phyloP scores from a whole-genome alignment of 306 rosid genomes.

The Acacia melanoxylon region DNA sequence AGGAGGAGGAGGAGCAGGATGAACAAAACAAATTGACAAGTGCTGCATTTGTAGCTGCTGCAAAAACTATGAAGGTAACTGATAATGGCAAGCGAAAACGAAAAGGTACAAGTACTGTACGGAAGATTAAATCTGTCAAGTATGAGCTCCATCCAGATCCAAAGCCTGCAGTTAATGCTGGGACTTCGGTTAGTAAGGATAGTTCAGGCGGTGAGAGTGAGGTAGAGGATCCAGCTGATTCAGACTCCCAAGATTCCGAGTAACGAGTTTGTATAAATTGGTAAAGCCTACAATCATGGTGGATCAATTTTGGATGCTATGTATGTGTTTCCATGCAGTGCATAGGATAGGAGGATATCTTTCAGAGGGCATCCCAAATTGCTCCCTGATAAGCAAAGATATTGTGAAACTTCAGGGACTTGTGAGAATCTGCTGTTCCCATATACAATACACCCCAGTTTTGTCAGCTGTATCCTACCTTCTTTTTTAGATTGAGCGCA shows the following conservation, averaged over 20 bases:
- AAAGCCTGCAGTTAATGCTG: constrained; percentile 14
- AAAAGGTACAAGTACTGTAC: constrained; percentile 39
- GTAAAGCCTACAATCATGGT: constrained; percentile 9
- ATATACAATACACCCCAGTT: constrained; percentile 20
- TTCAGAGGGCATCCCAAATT: not conserved
- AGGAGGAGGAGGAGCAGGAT: constrained; percentile 46
- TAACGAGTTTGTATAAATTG: constrained; percentile 2
- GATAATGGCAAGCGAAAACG: constrained; percentile 51
- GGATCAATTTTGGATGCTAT: not conserved
- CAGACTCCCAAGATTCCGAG: constrained; percentile 43
- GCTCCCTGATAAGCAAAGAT: not conserved
- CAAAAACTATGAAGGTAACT: constrained; percentile 44
- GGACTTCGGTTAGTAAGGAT: constrained; percentile 37
- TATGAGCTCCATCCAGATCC: constrained; percentile 42
- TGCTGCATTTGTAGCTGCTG: constrained; percentile 59
- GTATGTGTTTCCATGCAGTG: not conserved
- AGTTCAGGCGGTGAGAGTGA: constrained; percentile 55
- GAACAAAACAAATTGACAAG: constrained; percentile 37
- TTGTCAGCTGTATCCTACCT: constrained; percentile 21
- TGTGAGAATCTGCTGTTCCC: constrained; percentile 12
- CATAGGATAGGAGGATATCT: constrained; percentile 7
- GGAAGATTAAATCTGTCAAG: constrained; percentile 54
- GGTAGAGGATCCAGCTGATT: constrained; percentile 57
- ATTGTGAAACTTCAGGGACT: not conserved
- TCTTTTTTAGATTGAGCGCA: not conserved